Percentiles rank a stretch among this genome's conserved stretches.
These are phyloP conservation scores for Hawksworthiomyces lignivorus DNA, from an alignment of 2,329 filamentous ascomycete species.

Conservation along the genomic window DNA sequence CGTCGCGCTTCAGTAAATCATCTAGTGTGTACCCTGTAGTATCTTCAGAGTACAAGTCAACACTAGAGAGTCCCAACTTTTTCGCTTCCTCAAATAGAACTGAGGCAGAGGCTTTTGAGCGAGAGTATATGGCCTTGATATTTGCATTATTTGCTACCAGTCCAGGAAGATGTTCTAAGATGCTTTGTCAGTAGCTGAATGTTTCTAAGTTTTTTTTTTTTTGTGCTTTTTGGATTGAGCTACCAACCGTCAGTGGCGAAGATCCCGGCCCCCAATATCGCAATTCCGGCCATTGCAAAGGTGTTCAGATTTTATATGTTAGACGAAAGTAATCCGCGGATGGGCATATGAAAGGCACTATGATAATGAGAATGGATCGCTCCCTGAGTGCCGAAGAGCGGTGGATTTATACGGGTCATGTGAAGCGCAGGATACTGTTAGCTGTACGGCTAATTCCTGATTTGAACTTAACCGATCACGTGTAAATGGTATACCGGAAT, in stretches of 20 bases:
- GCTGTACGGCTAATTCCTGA: no score
- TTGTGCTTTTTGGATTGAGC: no score
- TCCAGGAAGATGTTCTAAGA: not conserved
- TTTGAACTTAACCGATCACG: no score
- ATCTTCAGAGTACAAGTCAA: slow-evolving; percentile 1
- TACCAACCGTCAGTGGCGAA: slow-evolving; percentile 1
- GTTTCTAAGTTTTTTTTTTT: no score
- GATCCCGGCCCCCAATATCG: not conserved
- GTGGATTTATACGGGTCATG: no score
- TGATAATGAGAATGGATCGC: no score
- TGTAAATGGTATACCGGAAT: no score
- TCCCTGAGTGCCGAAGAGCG: no score
- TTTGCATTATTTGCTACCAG: slow-evolving; percentile 1
- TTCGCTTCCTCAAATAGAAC: not conserved
- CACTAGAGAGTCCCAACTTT: not conserved
- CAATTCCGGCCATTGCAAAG: not conserved
- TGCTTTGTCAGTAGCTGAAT: not conserved
- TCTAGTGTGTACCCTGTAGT: not conserved
- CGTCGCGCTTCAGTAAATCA: not conserved
- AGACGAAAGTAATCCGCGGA: no score
- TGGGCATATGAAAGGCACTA: no score
- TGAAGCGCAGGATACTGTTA: no score
- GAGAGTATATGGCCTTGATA: slow-evolving; percentile 3
- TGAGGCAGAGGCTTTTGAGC: not conserved
- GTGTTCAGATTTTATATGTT: no score